Base-by-base conservation (phyloP, 495 filamentous ascomycete genomes). In the Lepraria neglecta region DNA sequence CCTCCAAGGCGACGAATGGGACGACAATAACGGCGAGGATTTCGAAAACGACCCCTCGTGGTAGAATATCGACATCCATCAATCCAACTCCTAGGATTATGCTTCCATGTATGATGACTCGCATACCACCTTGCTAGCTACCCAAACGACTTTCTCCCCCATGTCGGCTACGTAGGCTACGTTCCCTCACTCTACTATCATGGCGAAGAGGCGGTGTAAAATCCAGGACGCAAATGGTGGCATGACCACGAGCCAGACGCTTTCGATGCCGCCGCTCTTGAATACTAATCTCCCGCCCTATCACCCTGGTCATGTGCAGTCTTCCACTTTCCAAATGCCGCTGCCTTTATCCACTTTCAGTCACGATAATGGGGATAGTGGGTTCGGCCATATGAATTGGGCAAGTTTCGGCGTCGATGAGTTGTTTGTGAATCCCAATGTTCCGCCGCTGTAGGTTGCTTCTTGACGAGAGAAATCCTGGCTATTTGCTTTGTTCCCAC, bases 1-100 rank as follows among this genome's bases (percentile, higher is more conserved):
- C 3, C 72, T 87, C 19, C 76, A 77, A 43, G 64, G 72, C 33
- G 73, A 75, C 14, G 64, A 62, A 3, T 57, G 52, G 51, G 53
- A 57, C 33, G 33, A 47, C 5, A 27, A 24, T 17, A 27, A 56
- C 6, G n/a, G 27, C 9, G n/a, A n/a, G n/a, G 30, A 19, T 10
- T 19, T 33, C 19, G 31, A 35, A 6, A 24, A 27, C 24, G 17
- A 21, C 2, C 4, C 2, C 27, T 38, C 35, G 17, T 54, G 48
- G 59, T 38, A 54, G 24, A 47, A 21, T 14, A 14, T 46, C 14
- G 59, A 54, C 12, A 1, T 38, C 12, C 35, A 0, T 38, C 35
- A 38, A 12, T 38, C 35, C 19, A 19, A 44, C 43, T 7, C 17
- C 4, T n/a, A 46, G 55, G 38, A 57, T 7, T 19, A 54, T 0